Conservation (phyloP, 352 stramenopile species). For the Blastocystis sp. region DNA sequence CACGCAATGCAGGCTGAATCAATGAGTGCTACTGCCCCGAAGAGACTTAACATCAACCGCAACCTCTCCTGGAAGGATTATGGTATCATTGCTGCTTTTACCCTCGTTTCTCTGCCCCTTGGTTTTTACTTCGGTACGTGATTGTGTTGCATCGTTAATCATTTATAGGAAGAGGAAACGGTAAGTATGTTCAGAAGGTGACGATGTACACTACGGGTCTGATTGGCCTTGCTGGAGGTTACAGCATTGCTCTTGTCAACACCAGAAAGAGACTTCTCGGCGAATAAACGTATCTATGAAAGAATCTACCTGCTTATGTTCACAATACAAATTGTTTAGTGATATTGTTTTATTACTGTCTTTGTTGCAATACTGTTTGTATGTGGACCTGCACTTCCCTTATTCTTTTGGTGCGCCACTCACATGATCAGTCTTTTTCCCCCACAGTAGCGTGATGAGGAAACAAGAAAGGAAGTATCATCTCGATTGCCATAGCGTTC, state of each 20-base stretch:
- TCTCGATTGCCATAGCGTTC: slow-evolving; percentile 23
- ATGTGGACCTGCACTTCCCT: too few relatives aligned
- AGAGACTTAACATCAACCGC: slow-evolving; percentile 48
- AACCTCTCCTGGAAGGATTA: slow-evolving; percentile 60
- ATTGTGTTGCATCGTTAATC: background rate
- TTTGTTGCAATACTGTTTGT: background rate
- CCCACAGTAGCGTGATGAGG: background rate
- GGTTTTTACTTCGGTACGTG: slow-evolving; percentile 60
- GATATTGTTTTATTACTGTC: slow-evolving; percentile 3
- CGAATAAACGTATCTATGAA: slow-evolving; percentile 24
- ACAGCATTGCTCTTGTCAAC: slow-evolving; percentile 61
- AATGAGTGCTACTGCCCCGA: background rate
- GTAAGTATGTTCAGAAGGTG: slow-evolving; percentile 49
- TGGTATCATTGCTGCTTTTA: slow-evolving; percentile 53
- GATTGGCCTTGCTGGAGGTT: slow-evolving; percentile 41
- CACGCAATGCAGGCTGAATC: slow-evolving; percentile 37
- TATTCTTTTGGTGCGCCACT: too few relatives aligned
- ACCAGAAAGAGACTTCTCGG: slow-evolving; percentile 55
- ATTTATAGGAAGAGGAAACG: slow-evolving; percentile 65
- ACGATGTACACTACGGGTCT: slow-evolving; percentile 65
- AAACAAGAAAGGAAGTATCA: background rate
- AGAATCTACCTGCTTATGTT: background rate
- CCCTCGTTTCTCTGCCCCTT: slow-evolving; percentile 55
- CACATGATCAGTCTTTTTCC: too few relatives aligned
- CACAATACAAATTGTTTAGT: slow-evolving; percentile 67